These are phyloP conservation scores for Melaleuca alternifolia DNA, from an alignment of 345 rosid species.

Conservation along the genomic window DNA sequence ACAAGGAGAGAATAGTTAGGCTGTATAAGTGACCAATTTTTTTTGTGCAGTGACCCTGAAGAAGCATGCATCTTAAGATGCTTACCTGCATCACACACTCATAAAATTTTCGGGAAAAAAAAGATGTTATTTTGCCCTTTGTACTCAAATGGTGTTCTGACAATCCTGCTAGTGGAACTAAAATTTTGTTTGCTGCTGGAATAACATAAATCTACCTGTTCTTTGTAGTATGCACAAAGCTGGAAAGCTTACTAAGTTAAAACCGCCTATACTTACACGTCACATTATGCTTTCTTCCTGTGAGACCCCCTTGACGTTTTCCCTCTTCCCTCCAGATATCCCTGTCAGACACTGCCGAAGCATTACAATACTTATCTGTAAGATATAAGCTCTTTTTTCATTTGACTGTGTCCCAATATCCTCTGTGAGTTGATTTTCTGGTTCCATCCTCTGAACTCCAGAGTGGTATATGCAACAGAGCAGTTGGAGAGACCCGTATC, in stretches of 20 bases:
- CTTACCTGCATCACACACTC: not conserved
- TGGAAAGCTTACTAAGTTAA: not conserved
- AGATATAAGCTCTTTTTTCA: slow-evolving; percentile 10
- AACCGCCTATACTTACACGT: not conserved
- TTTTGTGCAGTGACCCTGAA: not conserved
- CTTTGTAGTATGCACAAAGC: not conserved
- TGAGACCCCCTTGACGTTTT: not conserved
- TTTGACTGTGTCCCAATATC: not conserved
- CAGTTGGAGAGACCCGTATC: slow-evolving; percentile 96
- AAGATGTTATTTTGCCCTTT: not conserved
- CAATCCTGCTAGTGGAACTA: not conserved
- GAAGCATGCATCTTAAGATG: not conserved
- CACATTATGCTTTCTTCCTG: not conserved
- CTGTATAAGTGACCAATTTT: not conserved
- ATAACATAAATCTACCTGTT: not conserved
- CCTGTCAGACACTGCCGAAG: slow-evolving; percentile 40
- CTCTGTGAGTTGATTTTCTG: not conserved
- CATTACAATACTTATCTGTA: slow-evolving; percentile 62
- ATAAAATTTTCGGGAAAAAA: not conserved
- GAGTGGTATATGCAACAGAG: slow-evolving; percentile 74
- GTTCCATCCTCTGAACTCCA: slow-evolving; percentile 20
- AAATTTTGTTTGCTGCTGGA: not conserved
- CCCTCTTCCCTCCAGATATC: slow-evolving; percentile 27
- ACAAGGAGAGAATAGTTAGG: not conserved
- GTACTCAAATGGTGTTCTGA: not conserved